These are phyloP conservation scores for Oryza meridionalis DNA, from an alignment of 176 grass and related monocot species.

Conservation along the genomic window DNA sequence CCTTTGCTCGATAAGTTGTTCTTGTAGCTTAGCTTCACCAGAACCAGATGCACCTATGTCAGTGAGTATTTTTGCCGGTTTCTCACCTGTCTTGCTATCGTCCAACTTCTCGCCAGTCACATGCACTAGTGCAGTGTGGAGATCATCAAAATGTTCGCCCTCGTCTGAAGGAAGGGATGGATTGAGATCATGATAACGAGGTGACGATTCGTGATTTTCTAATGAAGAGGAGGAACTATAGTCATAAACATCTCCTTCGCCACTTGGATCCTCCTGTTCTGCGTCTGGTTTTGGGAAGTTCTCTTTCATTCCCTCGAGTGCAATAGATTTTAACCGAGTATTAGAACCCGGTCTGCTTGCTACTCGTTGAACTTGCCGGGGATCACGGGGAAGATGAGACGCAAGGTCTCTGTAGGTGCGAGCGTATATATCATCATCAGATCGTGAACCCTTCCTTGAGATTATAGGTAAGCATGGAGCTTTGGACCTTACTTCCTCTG, in stretches of 20 bases:
- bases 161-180: background rate
- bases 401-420: background rate
- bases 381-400: background rate
- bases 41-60: fast-evolving
- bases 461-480: background rate
- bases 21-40: no score
- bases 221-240: background rate
- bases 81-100: fast-evolving
- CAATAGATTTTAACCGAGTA: background rate
- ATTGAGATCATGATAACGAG: background rate
- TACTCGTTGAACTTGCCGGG: background rate
- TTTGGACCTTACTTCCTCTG: background rate
- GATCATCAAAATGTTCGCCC: background rate
- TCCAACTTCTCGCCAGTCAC: background rate
- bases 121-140: background rate
- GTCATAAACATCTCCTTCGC: background rate
- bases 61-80: no score
- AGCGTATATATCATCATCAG: background rate
- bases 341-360: background rate
- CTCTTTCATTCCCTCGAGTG: background rate
- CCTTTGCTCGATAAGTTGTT: no score
- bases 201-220: background rate
- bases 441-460: no score
- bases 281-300: fast-evolving
- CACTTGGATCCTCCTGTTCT: background rate